Conservation (phyloP, 1,139 yeast genomes). For the Chernovozyma sophiae-reginae region DNA sequence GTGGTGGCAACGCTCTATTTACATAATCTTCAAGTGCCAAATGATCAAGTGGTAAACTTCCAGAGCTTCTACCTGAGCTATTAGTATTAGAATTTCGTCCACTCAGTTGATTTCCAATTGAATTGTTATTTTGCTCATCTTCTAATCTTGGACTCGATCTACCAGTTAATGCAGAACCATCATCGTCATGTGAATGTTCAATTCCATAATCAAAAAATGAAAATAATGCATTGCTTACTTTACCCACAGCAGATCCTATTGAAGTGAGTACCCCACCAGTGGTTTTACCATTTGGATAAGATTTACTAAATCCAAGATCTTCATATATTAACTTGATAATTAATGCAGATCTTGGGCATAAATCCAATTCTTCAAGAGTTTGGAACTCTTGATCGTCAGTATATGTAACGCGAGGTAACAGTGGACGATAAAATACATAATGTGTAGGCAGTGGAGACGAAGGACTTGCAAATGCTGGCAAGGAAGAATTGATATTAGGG, state of each 20-base stretch:
- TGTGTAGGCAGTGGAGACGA: constrained; percentile 29
- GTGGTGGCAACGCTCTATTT: not conserved
- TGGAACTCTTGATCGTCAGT: constrained; percentile 51
- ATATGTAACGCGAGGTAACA: constrained; percentile 32
- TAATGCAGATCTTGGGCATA: constrained; percentile 65
- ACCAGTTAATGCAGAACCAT: not conserved
- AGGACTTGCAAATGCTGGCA: constrained; percentile 38
- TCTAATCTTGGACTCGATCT: not conserved
- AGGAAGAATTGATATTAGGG: constrained; percentile 17
- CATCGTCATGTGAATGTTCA: constrained; percentile 12
- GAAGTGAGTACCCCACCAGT: constrained; percentile 15
- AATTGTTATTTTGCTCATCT: not conserved
- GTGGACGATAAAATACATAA: constrained; percentile 38
- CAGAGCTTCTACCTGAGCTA: constrained; percentile 3
- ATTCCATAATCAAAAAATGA: constrained; percentile 44
- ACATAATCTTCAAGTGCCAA: not conserved
- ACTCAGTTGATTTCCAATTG: not conserved
- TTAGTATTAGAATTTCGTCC: not conserved
- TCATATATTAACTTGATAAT: constrained; percentile 54
- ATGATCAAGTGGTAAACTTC: not conserved
- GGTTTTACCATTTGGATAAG: constrained; percentile 12
- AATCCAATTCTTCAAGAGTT: constrained; percentile 43
- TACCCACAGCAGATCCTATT: constrained; percentile 13
- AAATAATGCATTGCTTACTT: constrained; percentile 30
- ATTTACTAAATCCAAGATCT: constrained; percentile 16